These are phyloP conservation scores for Puccinia coronata DNA, from an alignment of 1,284 basidiomycete genomes.

Conservation along the genomic window DNA sequence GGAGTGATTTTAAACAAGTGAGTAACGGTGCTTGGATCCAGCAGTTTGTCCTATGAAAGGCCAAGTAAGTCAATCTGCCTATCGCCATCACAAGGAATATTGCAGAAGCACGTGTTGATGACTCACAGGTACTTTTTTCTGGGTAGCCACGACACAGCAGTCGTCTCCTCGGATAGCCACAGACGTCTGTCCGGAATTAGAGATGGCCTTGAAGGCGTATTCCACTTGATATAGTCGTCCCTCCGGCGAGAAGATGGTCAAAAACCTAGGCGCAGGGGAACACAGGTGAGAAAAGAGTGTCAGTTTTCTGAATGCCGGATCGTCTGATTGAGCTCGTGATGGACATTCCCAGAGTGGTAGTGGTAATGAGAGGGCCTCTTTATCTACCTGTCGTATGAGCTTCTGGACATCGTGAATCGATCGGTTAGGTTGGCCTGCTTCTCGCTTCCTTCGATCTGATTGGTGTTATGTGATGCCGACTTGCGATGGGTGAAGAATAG, in stretches of 20 bases:
- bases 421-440: not conserved
- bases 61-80: too few species aligned
- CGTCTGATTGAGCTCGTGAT: not conserved
- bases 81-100: too few species aligned
- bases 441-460: not conserved
- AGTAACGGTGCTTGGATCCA: constrained; percentile 90
- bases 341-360: not conserved
- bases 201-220: constrained; percentile 99
- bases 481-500: not conserved
- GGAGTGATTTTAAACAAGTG: constrained; percentile 96
- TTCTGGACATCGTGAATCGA: not conserved
- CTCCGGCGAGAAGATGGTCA: constrained; percentile 63
- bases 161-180: constrained; percentile 91
- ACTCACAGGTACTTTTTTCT: constrained; percentile 93
- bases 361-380: not conserved
- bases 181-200: constrained; percentile 90
- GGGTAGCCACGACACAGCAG: constrained; percentile 90
- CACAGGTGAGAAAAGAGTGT: not conserved
- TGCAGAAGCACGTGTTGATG: too few species aligned
- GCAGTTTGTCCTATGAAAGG: constrained; percentile 87
- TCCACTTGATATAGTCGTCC: constrained; percentile 83
- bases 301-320: not conserved
- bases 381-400: constrained; percentile 14
- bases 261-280: constrained; percentile 54
- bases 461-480: not conserved